These are phyloP conservation scores for Pascua guehoae DNA, from an alignment of 1,284 basidiomycete genomes.

Conservation along the genomic window DNA sequence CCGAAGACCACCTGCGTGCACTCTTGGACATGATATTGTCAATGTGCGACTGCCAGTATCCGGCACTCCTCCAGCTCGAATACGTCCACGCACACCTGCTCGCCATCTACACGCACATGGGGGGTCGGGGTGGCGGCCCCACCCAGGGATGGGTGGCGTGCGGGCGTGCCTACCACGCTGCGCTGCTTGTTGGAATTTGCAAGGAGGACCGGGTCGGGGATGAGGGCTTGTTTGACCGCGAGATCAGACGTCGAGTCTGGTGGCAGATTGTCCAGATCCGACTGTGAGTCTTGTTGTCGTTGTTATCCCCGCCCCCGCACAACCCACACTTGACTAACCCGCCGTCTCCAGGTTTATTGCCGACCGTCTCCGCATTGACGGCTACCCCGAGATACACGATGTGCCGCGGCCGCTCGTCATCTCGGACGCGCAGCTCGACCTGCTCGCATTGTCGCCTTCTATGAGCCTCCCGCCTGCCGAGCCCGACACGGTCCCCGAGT, in stretches of 20 bases:
- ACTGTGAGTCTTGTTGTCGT: not conserved
- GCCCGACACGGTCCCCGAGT: conserved; percentile 1
- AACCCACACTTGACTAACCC: not conserved
- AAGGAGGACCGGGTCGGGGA: not conserved
- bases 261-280: not conserved
- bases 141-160: not conserved
- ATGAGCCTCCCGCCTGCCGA: too few species aligned
- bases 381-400: not conserved
- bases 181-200: not conserved
- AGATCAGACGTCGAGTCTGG: not conserved
- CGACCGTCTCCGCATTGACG: conserved; percentile 2
- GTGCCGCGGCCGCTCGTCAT: conserved; percentile 1
- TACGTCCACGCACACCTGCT: not conserved
- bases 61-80: not conserved
- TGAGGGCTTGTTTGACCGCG: not conserved
- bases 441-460: not conserved
- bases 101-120: not conserved
- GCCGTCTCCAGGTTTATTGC: not conserved
- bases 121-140: not conserved
- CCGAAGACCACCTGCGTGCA: too few species aligned
- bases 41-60: not conserved
- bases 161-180: conserved; percentile 3
- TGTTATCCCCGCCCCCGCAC: not conserved
- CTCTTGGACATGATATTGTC: not conserved
- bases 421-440: conserved; percentile 3